Base-by-base conservation (phyloP, 495 filamentous ascomycete species). In the Aspergillus ellipticus region DNA sequence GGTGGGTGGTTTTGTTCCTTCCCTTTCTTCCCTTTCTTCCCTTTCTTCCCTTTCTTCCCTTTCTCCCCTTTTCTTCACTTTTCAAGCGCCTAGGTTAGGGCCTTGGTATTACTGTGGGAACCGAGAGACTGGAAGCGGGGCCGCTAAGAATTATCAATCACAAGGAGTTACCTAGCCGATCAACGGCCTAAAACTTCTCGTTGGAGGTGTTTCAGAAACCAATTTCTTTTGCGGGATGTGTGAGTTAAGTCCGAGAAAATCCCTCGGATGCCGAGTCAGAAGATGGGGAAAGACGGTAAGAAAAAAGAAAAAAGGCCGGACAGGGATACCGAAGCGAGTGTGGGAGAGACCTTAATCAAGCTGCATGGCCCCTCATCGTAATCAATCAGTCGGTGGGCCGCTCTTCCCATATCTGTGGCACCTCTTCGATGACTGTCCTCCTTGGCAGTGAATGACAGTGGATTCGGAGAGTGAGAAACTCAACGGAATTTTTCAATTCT, bases 121-220 rank as follows among this genome's bases (percentile, higher is more conserved):
- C 52, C 11, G 16, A 33, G 16, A 22, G 39, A 33, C 8, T 21
- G 16, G 46, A 33, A 51, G 37, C 42, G 49, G 42, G 49, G 43
- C 49, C 21, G 20, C 22, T 42, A 26, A 42, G 26, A 43, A 56
- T 56, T 57, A 61, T 57, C 58, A 61, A 57, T 57, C 53, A 53
- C 39, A 33, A 53, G 21, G 41, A 53, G 41, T 60, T 55, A 54
- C 47, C 42, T 51, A 54, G 51, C 45, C 52, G 37, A 51, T 35
- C 52, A 51, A n/a, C 16, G n/a, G 22, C 22, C 19, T 20, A 16
- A 20, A 28, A 1, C 21, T 29, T 46, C 45, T 28, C 22, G 22
- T 48, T 29, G 45, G 45, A 29, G 24, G 24, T 29, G 11, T 48
- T 47, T 31, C 22, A n/a, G 22, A 48, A 13, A 29, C 11, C 13